Evolutionary conservation across 495 filamentous ascomycete genomes (phyloP).

Genomic region (Penicillium chermesinum): DNA sequence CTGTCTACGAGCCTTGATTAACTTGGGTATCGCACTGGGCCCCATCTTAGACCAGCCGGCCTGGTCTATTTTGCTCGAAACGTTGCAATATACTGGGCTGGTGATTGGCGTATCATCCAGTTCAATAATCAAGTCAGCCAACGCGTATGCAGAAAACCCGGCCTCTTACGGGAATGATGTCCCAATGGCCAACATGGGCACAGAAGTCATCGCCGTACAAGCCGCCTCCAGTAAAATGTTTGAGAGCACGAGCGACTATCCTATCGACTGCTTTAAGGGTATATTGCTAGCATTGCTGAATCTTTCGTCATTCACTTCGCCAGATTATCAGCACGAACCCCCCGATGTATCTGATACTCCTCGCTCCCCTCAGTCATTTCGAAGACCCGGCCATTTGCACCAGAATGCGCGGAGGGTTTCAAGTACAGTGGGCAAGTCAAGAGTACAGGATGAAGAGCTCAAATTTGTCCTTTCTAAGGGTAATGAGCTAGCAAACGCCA

Average conservation of each 20-base stretch:
- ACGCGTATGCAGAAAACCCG: conserved; percentile 25
- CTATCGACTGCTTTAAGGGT: conserved; percentile 72
- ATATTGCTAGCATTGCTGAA: conserved; percentile 69
- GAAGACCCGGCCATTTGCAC: conserved; percentile 36
- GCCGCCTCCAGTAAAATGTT: conserved; percentile 81
- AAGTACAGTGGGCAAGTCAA: conserved; percentile 34
- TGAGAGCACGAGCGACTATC: conserved; percentile 84
- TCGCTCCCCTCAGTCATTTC: conserved; percentile 29
- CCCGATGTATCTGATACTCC: conserved; percentile 16
- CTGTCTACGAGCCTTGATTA: conserved; percentile 83
- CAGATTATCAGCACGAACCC: conserved; percentile 23
- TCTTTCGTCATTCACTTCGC: conserved; percentile 46
- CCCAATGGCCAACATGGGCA: conserved; percentile 55
- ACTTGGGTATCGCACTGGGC: conserved; percentile 90
- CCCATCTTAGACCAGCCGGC: conserved; percentile 72
- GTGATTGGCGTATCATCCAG: conserved; percentile 59
- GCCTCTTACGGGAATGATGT: conserved; percentile 40
- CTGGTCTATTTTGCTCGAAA: conserved; percentile 88
- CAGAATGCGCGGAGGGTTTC: conserved; percentile 59
- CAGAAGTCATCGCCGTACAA: conserved; percentile 83
- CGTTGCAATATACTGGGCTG: conserved; percentile 83
- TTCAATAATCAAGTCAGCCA: conserved; percentile 27
- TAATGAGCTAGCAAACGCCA: conserved; percentile 70
- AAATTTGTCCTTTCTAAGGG: conserved; percentile 78
- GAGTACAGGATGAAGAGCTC: conserved; percentile 44